Percentiles rank a stretch among this genome's conserved stretches.
These are phyloP conservation scores for Vaccinium macrocarpon DNA, from an alignment of 148 eudicot genomes.

Conservation along the genomic window DNA sequence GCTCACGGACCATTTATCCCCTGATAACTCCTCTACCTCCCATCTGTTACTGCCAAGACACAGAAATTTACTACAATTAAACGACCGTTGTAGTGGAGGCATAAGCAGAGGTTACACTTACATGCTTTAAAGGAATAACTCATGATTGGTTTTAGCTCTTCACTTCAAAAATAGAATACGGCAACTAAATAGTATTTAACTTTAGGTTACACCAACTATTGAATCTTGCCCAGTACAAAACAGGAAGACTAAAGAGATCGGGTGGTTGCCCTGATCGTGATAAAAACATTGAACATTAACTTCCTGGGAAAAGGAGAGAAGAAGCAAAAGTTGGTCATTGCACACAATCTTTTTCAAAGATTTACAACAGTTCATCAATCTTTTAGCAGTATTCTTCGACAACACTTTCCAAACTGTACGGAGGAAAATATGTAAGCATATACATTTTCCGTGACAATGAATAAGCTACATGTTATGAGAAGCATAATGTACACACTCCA, in stretches of 20 bases:
- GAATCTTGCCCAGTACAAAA: background rate
- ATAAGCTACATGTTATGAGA: too few species aligned
- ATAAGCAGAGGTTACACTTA: background rate
- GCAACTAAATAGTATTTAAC: background rate
- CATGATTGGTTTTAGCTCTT: background rate
- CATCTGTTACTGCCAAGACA: conserved; percentile 30
- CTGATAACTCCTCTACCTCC: conserved; percentile 58
- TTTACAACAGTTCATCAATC: too few species aligned
- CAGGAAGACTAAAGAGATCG: background rate
- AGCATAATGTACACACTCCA: too few species aligned
- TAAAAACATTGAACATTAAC: background rate
- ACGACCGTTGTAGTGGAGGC: background rate
- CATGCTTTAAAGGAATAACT: background rate
- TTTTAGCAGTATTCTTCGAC: too few species aligned
- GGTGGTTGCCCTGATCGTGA: background rate
- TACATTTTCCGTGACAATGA: too few species aligned
- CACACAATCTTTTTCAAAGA: too few species aligned
- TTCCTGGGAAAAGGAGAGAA: background rate
- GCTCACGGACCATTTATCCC: conserved; percentile 85
- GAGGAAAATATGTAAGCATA: too few species aligned
- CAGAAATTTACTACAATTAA: background rate
- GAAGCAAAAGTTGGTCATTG: background rate
- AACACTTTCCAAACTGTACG: too few species aligned
- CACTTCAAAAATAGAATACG: background rate
- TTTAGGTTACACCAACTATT: background rate